Evolutionary conservation across 768 basidiomycete genomes (phyloP).

Genomic region (Amanita pseudoporphyria): DNA sequence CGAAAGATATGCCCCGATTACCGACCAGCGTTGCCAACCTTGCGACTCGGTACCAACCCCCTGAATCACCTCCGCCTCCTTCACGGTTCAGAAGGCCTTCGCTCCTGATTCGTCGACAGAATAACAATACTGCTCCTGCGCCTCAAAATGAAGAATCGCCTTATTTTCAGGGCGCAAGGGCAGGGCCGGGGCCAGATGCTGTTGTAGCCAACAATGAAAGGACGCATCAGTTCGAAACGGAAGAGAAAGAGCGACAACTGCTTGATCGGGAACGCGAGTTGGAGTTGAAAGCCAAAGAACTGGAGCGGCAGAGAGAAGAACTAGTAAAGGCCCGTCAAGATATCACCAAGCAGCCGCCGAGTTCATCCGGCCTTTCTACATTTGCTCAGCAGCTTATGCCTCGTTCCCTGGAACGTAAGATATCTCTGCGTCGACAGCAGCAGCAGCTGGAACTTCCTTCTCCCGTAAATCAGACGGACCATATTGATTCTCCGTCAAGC

Average conservation of each 20-base stretch:
- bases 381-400: constrained; percentile 14
- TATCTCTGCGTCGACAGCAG: constrained; percentile 25
- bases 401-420: constrained; percentile 24
- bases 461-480: neutral
- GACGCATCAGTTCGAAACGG: constrained; percentile 32
- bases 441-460: constrained; percentile 5
- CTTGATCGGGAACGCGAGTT: constrained; percentile 46
- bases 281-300: constrained; percentile 39
- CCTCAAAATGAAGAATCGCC: neutral
- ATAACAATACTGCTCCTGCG: neutral
- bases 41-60: constrained; percentile 50
- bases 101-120: neutral
- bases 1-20: constrained; percentile 53
- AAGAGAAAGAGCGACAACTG: constrained; percentile 46
- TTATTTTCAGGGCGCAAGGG: constrained; percentile 24
- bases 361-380: constrained; percentile 10
- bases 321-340: constrained; percentile 28
- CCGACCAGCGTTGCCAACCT: constrained; percentile 56
- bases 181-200: constrained; percentile 23
- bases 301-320: constrained; percentile 45
- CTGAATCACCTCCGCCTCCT: constrained; percentile 33
- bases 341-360: constrained; percentile 13
- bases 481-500: neutral
- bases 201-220: neutral
- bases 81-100: neutral